These are phyloP conservation scores for Adansonia grandidieri DNA, from an alignment of 441 rosid species.

Conservation along the genomic window DNA sequence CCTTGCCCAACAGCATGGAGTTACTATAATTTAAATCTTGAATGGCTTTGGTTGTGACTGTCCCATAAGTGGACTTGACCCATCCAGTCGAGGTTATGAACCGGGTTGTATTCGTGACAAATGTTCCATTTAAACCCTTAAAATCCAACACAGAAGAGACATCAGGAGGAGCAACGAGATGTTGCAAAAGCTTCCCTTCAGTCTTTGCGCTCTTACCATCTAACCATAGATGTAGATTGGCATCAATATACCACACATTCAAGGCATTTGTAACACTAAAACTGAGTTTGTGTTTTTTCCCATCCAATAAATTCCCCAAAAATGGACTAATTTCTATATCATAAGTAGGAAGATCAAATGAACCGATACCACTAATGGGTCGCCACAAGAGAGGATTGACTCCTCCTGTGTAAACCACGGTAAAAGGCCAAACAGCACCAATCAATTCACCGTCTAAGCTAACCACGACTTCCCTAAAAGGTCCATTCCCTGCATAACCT, in stretches of 20 bases:
- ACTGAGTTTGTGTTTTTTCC: conserved; percentile 55
- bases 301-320: conserved; percentile 69
- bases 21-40: conserved; percentile 63
- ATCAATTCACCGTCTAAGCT: conserved; percentile 62
- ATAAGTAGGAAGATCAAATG: conserved; percentile 83
- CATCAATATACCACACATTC: conserved; percentile 80
- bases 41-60: conserved; percentile 45
- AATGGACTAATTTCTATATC: conserved; percentile 83
- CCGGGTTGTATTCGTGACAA: conserved; percentile 56
- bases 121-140: conserved; percentile 61
- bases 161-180: conserved; percentile 39
- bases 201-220: conserved; percentile 55
- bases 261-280: conserved; percentile 74
- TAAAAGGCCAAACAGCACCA: conserved; percentile 90
- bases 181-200: conserved; percentile 55
- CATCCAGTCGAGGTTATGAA: conserved; percentile 58
- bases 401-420: conserved; percentile 90
- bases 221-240: conserved; percentile 94
- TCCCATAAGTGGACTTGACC: conserved; percentile 72
- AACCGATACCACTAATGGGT: conserved; percentile 80
- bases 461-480: conserved; percentile 85
- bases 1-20: conserved; percentile 59
- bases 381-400: conserved; percentile 81
- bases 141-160: conserved; percentile 46
- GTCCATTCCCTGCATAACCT: conserved; percentile 67